Evolutionary conservation across 2,329 filamentous ascomycete species (phyloP).

Genomic region (Coniochaeta ligniaria): DNA sequence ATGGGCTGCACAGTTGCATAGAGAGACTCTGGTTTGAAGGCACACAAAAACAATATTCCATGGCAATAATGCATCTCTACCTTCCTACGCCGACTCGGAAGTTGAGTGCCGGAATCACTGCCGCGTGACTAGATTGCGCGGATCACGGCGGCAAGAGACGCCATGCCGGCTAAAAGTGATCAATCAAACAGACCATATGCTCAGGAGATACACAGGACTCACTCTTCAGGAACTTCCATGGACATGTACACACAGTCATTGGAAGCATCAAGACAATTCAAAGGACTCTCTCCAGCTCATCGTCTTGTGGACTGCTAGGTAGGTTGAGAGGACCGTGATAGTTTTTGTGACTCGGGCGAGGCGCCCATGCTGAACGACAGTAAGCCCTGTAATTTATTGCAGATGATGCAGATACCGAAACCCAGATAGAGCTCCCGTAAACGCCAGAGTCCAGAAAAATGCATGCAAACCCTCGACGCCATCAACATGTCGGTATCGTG

Average conservation of each 20-base stretch:
- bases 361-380: neutral
- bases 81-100: neutral
- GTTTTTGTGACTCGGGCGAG: neutral
- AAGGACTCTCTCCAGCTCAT: too few relatives aligned
- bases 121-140: neutral
- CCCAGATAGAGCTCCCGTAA: neutral
- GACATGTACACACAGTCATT: too few relatives aligned
- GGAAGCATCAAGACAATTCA: too few relatives aligned
- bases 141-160: neutral
- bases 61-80: too few relatives aligned
- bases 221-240: too few relatives aligned
- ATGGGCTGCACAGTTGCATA: too few relatives aligned
- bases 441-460: neutral
- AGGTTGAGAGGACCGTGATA: neutral
- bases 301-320: neutral
- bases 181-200: neutral
- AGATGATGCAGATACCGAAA: neutral
- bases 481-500: neutral
- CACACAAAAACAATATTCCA: too few relatives aligned
- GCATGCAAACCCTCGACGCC: neutral
- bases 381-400: neutral
- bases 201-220: neutral
- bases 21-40: too few relatives aligned
- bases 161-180: neutral
- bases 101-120: neutral